phyloP scores from a whole-genome alignment of 495 filamentous ascomycete genomes.

The Jackrogersella multiformis region DNA sequence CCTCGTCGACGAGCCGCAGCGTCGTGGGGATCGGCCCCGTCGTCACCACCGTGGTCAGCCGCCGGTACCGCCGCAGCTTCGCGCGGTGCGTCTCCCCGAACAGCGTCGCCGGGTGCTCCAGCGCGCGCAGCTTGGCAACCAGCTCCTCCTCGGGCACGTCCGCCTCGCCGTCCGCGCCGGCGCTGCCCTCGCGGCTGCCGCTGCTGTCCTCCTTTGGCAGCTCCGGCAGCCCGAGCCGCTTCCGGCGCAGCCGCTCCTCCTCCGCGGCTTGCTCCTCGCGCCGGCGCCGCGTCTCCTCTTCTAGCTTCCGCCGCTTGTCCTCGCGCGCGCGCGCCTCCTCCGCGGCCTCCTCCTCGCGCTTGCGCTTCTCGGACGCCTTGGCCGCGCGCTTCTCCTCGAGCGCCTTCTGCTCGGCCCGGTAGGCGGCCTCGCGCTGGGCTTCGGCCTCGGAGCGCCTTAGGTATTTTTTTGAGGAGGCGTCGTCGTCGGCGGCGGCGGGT shows the following conservation, averaged over 20 bases:
- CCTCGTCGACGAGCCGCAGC: conserved; percentile 77
- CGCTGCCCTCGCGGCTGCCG: conserved; percentile 15
- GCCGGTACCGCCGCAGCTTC: conserved; percentile 73
- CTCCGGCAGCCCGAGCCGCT: conserved; percentile 74
- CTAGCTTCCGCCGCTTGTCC: conserved; percentile 80
- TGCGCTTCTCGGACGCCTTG: conserved; percentile 77
- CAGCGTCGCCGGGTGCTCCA: conserved; percentile 76
- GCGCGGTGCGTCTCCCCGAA: conserved; percentile 85
- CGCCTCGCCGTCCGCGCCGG: conserved; percentile 52
- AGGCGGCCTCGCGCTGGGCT: conserved; percentile 80
- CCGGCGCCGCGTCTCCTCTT: conserved; percentile 75
- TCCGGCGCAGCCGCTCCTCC: conserved; percentile 59
- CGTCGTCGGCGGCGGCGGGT: conserved; percentile 39
- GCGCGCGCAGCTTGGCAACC: conserved; percentile 67
- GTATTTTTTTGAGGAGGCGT: conserved; percentile 73
- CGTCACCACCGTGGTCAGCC: conserved; percentile 61
- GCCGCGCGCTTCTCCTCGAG: conserved; percentile 74
- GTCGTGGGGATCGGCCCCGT: conserved; percentile 71
- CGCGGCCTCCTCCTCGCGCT: conserved; percentile 87
- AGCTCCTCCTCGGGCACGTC: conserved; percentile 81
- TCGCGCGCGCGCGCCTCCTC: conserved; percentile 72
- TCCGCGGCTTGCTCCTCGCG: conserved; percentile 77
- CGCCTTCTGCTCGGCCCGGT: conserved; percentile 78
- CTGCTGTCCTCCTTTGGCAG: conserved; percentile 54
- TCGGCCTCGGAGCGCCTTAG: conserved; percentile 87